phyloP scores from a whole-genome alignment of 2,329 filamentous ascomycete species.

The Microcyclospora tardicrescens region DNA sequence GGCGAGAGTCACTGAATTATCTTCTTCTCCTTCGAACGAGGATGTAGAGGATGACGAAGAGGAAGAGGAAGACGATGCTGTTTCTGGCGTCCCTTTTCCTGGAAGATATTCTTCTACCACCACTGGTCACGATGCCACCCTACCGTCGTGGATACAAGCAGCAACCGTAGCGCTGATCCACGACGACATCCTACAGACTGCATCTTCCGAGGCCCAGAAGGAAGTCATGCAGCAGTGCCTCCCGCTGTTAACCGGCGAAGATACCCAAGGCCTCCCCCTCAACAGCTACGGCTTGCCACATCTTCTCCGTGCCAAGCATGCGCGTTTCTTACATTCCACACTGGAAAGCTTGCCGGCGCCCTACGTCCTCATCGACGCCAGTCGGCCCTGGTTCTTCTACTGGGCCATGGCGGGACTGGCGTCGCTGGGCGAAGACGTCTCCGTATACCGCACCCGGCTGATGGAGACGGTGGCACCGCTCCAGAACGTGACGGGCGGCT shows the following conservation, averaged over 20 bases:
- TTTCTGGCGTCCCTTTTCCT: slow-evolving; percentile 15
- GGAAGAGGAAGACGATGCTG: slow-evolving; percentile 12
- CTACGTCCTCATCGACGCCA: slow-evolving; percentile 69
- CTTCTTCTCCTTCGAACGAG: slow-evolving; percentile 39
- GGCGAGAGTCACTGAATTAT: too few relatives aligned
- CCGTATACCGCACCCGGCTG: slow-evolving; percentile 50
- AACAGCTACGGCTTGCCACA: slow-evolving; percentile 63
- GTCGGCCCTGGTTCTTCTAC: slow-evolving; percentile 86
- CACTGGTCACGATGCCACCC: slow-evolving; percentile 2
- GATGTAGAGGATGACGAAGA: slow-evolving; percentile 47
- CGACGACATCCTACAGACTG: slow-evolving; percentile 11
- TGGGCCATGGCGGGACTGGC: slow-evolving; percentile 71
- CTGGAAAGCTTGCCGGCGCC: slow-evolving; percentile 50
- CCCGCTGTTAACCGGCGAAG: slow-evolving; percentile 14
- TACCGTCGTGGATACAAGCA: slow-evolving; percentile 17
- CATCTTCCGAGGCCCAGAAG: slow-evolving; percentile 11
- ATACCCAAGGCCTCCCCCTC: slow-evolving; percentile 29
- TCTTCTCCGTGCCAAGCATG: slow-evolving; percentile 52
- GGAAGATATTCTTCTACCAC: slow-evolving; percentile 10
- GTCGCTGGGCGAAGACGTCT: slow-evolving; percentile 62
- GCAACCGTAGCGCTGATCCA: slow-evolving; percentile 15
- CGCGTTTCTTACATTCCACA: slow-evolving; percentile 46
- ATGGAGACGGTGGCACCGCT: slow-evolving; percentile 61
- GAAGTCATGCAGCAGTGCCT: slow-evolving; percentile 15
- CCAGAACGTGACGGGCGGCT: slow-evolving; percentile 74